Evolutionary conservation across 225 moss, liverwort and hornwort genomes (phyloP).

Genomic region (Sphagnum contortum): DNA sequence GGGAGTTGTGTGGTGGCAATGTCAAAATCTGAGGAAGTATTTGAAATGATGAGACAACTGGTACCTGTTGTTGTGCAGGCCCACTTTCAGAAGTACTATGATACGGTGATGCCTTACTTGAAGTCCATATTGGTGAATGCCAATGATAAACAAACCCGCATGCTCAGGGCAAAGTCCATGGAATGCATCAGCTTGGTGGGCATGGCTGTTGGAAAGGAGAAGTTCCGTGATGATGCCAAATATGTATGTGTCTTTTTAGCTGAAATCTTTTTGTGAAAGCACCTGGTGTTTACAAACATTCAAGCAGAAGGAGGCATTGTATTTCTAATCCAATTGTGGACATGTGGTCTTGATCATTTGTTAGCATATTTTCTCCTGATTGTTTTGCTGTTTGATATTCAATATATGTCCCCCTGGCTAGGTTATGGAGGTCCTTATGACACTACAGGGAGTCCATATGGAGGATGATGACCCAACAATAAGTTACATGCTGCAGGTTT

Average conservation of each 20-base stretch:
- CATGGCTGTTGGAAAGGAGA: conserved; percentile 99
- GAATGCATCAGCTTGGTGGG: conserved; percentile 99
- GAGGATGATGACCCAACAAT: conserved; percentile 99
- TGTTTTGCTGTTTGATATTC: background rate
- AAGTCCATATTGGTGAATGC: conserved; percentile 86
- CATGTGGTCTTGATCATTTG: no score
- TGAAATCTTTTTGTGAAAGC: no score
- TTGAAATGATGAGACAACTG: background rate
- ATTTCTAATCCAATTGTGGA: no score
- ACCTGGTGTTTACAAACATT: no score
- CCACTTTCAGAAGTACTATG: conserved; percentile 93
- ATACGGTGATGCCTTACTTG: conserved; percentile 90
- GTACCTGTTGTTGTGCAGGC: conserved; percentile 30
- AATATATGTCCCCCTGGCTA: conserved; percentile 11
- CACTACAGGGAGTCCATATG: conserved; percentile 90
- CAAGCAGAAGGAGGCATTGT: no score
- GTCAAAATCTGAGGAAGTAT: background rate
- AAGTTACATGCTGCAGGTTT: conserved; percentile 98
- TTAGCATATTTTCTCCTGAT: background rate
- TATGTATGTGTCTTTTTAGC: conserved; percentile 33
- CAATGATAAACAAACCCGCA: conserved; percentile 89
- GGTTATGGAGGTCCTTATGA: conserved; percentile 99
- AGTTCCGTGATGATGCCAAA: conserved; percentile 94
- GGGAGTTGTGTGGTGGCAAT: background rate
- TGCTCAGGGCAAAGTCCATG: conserved; percentile 99